phyloP scores from a whole-genome alignment of 2,329 filamentous ascomycete genomes.

The Xylariaceae sp. region DNA sequence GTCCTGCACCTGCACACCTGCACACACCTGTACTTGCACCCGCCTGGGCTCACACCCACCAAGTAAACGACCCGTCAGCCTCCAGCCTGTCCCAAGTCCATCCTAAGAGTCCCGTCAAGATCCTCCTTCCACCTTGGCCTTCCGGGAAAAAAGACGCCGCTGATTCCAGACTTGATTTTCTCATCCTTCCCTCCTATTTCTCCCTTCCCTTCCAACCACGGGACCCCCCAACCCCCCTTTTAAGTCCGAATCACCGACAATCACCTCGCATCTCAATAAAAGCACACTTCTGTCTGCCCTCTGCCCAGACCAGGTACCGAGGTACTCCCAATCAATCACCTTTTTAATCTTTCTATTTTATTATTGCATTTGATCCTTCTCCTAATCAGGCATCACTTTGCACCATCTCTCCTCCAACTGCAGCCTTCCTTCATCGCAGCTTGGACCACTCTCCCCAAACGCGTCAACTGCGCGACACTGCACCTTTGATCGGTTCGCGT shows the following conservation, averaged over 20 bases:
- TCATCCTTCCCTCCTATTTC: constrained; percentile 32
- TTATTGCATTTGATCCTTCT: constrained; percentile 20
- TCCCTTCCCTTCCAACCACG: constrained; percentile 19
- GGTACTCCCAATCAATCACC: constrained; percentile 10
- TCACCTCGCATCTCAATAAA: constrained; percentile 15
- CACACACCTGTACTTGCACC: too few relatives aligned
- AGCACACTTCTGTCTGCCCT: too few relatives aligned
- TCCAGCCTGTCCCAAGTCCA: too few relatives aligned
- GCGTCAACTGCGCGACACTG: neutral
- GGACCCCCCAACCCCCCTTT: constrained; percentile 24
- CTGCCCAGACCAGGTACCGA: constrained; percentile 18
- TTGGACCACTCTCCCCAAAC: constrained; percentile 17
- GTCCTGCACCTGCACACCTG: too few relatives aligned
- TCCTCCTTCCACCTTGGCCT: constrained; percentile 12
- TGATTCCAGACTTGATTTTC: constrained; percentile 32
- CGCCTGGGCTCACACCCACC: too few relatives aligned
- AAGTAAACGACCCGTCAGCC: too few relatives aligned
- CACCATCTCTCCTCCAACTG: constrained; percentile 9
- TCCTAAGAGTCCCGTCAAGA: constrained; percentile 9
- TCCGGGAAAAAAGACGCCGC: constrained; percentile 27
- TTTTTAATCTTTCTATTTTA: constrained; percentile 16
- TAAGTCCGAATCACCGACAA: constrained; percentile 27
- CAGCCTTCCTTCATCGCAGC: constrained; percentile 7
- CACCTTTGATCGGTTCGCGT: neutral
- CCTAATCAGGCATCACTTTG: constrained; percentile 16